Base-by-base conservation (phyloP, 495 filamentous ascomycete species). In the Neurospora sp. region DNA sequence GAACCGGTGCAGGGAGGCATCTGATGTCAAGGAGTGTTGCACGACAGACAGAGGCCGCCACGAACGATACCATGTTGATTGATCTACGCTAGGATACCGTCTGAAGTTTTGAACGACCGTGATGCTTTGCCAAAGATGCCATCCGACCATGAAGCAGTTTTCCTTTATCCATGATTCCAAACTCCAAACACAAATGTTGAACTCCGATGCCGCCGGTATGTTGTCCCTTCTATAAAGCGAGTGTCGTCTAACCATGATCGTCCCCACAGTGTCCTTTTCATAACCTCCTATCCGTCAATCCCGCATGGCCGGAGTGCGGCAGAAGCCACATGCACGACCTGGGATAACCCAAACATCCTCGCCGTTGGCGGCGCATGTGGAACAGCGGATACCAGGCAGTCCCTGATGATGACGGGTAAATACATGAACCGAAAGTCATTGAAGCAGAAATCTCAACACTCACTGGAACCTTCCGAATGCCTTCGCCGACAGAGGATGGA, bases 301-400 rank as follows among this genome's bases (percentile, higher is more conserved):
- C 54, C 54, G 27, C 54, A 66, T 66, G 1, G 77, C 75, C 3
- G 80, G 77, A 1, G 84, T 86, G 38, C 83, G 80, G 76, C 85
- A 87, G 70, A 83, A 80, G 12, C 78, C 79, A 71, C 85, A 87
- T 23, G 80, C 76, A 44, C 81, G 77, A 46, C 85, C 85, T 3
- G 84, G 84, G 44, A 86, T 80, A 62, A 87, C 85, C 85, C 85
- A 87, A 54, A 85, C 81, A 44, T 86, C 85, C 38, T 81, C 75
- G 42, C 85, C 85, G 48, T 85, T 85, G 23, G 77, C 79, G 46
- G 80, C 79, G 69, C 80, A 82, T 1, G 72, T 80, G 2, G 62
- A 72, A 69, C 80, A 82, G 11, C 71, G 76, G n/a, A 80, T 73
- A 4, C 80, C 80, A 14, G 80, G 80, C 11, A 78, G 48, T 73